A percentile compares a stretch with the other conserved stretches of the same genome.
Evolutionary conservation across 2,329 filamentous ascomycete genomes (phyloP).

Genomic region (Emergomyces orientalis): DNA sequence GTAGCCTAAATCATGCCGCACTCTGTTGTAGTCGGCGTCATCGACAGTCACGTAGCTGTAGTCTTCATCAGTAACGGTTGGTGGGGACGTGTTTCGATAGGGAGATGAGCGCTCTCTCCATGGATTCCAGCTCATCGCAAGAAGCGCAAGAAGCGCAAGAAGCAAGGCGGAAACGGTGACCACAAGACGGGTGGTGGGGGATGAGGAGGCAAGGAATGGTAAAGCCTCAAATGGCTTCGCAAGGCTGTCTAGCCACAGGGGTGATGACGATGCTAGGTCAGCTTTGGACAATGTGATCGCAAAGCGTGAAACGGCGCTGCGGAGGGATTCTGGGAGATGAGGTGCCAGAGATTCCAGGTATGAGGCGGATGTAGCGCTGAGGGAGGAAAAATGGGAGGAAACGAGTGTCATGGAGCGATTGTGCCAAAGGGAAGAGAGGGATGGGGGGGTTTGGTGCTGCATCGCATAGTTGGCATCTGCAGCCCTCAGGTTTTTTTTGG

Average conservation of each 20-base stretch:
- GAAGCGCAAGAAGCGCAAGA: neutral
- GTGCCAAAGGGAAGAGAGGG: neutral
- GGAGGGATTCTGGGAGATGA: conserved; percentile 20
- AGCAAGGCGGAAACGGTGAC: neutral
- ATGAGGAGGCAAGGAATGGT: neutral
- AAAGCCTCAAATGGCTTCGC: neutral
- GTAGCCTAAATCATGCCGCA: neutral
- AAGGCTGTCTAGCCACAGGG: neutral
- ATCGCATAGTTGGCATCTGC: conserved; percentile 2
- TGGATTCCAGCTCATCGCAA: conserved; percentile 11
- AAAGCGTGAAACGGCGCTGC: neutral
- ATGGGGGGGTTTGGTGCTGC: neutral
- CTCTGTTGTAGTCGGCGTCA: conserved; percentile 23
- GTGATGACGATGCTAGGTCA: neutral
- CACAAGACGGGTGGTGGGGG: neutral
- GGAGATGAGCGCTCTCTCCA: conserved; percentile 27
- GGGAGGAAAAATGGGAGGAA: conserved; percentile 29
- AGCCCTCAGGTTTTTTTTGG: neutral
- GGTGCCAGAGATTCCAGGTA: conserved; percentile 30
- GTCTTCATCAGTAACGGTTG: conserved; percentile 31
- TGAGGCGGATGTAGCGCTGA: conserved; percentile 34
- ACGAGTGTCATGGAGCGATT: conserved; percentile 30
- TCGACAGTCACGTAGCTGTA: conserved; percentile 33
- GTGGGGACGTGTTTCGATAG: conserved; percentile 21
- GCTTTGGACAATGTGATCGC: conserved; percentile 13